Evolutionary conservation across 495 filamentous ascomycete genomes (phyloP).

Genomic region (Xylaria scruposa): DNA sequence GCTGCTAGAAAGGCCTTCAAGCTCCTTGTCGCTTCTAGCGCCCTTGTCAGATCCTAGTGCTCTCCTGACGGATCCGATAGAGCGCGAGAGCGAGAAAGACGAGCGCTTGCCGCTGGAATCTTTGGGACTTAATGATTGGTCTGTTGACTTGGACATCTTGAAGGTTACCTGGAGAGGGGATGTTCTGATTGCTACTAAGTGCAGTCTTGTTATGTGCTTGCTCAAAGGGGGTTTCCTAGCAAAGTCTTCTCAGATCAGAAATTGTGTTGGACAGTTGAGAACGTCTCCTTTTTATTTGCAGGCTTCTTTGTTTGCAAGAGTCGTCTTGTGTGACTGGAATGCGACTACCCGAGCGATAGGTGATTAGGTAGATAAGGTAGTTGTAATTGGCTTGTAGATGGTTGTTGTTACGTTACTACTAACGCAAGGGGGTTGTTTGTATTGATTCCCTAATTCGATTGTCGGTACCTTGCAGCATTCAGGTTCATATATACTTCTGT

Average conservation of each 20-base stretch:
- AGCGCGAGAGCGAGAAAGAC: slow-evolving; percentile 19
- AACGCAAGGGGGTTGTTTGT: background rate
- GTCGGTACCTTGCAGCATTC: background rate
- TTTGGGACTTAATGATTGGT: slow-evolving; percentile 2
- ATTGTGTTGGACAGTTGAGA: background rate
- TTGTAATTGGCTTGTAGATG: background rate
- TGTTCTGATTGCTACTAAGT: background rate
- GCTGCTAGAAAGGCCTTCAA: no score
- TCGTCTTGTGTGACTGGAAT: background rate
- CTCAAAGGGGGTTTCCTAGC: background rate
- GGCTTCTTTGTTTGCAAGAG: background rate
- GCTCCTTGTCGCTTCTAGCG: background rate
- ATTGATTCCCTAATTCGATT: background rate
- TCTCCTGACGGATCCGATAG: slow-evolving; percentile 16
- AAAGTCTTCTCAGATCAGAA: background rate
- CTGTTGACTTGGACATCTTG: slow-evolving; percentile 21
- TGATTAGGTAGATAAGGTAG: background rate
- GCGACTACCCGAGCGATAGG: background rate
- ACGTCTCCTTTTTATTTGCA: background rate
- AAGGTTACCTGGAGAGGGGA: background rate
- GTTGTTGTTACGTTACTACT: background rate
- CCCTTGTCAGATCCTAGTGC: slow-evolving; percentile 19
- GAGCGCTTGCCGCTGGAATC: slow-evolving; percentile 14
- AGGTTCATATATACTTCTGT: background rate
- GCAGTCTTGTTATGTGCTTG: background rate